These are phyloP conservation scores for Begonia fuchsioides DNA, from an alignment of 306 rosid species.

Conservation along the genomic window DNA sequence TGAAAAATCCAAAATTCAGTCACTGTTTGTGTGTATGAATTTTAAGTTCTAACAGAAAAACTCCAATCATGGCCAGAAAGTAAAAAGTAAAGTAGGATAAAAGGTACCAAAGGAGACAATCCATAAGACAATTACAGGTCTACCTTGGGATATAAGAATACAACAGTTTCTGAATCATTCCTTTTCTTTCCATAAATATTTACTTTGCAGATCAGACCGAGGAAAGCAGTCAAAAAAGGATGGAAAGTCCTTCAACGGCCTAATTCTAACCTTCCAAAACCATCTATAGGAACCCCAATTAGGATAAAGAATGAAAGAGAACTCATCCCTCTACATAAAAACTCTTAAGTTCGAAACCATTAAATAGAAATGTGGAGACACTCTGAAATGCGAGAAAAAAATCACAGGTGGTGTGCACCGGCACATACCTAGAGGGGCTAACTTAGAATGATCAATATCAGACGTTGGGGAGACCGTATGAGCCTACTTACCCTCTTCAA, in stretches of 20 bases:
- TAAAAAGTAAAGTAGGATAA: no score
- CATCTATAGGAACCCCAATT: constrained; percentile 34
- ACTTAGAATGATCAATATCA: constrained; percentile 53
- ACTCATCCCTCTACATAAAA: constrained; percentile 59
- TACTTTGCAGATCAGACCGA: constrained; percentile 82
- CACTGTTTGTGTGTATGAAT: no score
- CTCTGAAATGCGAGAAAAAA: constrained; percentile 33
- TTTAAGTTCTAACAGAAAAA: no score
- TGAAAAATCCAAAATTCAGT: no score
- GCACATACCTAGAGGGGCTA: constrained; percentile 55
- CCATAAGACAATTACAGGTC: constrained; percentile 24
- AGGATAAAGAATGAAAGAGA: constrained; percentile 48
- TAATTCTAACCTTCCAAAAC: constrained; percentile 56
- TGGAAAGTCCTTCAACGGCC: constrained; percentile 55
- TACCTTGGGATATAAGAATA: constrained; percentile 32
- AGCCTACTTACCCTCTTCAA: background rate
- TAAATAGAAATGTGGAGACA: constrained; percentile 20
- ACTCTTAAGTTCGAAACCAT: constrained; percentile 28
- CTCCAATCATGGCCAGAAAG: no score
- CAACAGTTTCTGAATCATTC: constrained; percentile 49
- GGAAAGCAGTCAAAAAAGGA: constrained; percentile 19
- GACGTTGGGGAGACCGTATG: constrained; percentile 10
- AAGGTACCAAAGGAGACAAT: no score
- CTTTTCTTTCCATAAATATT: no score
- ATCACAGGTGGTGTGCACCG: constrained; percentile 27